Evolutionary conservation across 768 basidiomycete genomes (phyloP).

Genomic region (Cystobasidium tubakii): DNA sequence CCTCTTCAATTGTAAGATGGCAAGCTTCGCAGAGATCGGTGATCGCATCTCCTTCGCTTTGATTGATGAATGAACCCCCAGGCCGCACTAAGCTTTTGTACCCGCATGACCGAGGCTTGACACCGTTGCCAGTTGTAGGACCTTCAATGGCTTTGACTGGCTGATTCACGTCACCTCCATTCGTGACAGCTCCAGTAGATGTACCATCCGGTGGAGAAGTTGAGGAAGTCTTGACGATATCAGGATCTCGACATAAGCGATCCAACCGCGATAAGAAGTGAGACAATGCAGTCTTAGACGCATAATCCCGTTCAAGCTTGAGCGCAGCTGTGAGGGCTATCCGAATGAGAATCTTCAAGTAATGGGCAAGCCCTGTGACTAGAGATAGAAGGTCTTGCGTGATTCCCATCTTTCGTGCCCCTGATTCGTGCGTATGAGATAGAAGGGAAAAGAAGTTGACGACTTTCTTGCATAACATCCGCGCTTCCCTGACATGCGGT

Average conservation of each 20-base stretch:
- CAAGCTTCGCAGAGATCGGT: conserved; percentile 89
- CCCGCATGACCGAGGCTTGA: conserved; percentile 44
- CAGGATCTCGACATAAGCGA: conserved; percentile 62
- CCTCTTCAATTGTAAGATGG: conserved; percentile 86
- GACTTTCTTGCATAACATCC: conserved; percentile 97
- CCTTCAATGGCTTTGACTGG: neutral
- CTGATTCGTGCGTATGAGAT: conserved; percentile 90
- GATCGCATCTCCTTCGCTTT: conserved; percentile 55
- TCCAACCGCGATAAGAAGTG: conserved; percentile 89
- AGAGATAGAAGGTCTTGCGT: conserved; percentile 93
- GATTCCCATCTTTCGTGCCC: conserved; percentile 84
- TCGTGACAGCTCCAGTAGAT: neutral
- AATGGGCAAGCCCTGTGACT: conserved; percentile 97
- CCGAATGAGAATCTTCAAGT: conserved; percentile 97
- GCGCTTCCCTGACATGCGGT: conserved; percentile 95
- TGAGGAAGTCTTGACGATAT: conserved; percentile 47
- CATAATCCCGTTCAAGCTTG: conserved; percentile 86
- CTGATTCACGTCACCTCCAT: neutral
- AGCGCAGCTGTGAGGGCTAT: conserved; percentile 93
- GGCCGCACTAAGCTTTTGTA: conserved; percentile 45
- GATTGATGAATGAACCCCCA: conserved; percentile 42
- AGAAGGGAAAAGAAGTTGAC: conserved; percentile 95
- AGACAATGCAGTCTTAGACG: conserved; percentile 72
- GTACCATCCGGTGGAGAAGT: conserved; percentile 19
- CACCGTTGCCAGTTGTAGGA: too few relatives aligned